phyloP scores from a whole-genome alignment of 495 filamentous ascomycete species.

The Penicillium bovifimosum region DNA sequence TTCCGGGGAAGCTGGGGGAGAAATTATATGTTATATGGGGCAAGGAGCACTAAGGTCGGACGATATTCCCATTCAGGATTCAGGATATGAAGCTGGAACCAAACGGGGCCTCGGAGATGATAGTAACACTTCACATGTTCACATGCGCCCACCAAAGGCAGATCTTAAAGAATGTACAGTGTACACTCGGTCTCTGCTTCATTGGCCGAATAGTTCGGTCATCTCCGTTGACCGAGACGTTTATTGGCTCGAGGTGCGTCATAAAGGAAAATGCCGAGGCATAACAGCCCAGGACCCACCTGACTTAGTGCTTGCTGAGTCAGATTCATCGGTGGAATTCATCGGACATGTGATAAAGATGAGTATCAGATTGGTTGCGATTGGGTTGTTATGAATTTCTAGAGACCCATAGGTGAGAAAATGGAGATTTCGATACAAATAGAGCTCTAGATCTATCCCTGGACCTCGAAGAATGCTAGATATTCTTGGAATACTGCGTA shows the following conservation, averaged over 20 bases:
- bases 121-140: conserved; percentile 3
- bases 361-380: neutral
- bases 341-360: conserved; percentile 3
- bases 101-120: conserved; percentile 20
- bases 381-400: neutral
- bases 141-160: conserved; percentile 2
- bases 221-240: conserved; percentile 8
- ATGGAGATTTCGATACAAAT: neutral
- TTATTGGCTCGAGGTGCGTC: conserved; percentile 26
- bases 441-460: no score
- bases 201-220: conserved; percentile 22
- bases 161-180: conserved; percentile 4
- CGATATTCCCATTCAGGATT: conserved; percentile 3
- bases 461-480: neutral
- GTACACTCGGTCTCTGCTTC: conserved; percentile 8
- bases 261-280: conserved; percentile 33
- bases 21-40: conserved; percentile 18
- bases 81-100: conserved; percentile 2
- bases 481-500: no score
- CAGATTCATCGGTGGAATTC: neutral
- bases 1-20: conserved; percentile 24
- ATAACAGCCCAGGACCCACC: neutral
- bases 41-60: conserved; percentile 7
- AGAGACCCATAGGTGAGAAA: neutral
- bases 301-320: neutral